phyloP scores from a whole-genome alignment of 805 yeast genomes.

The Kazachstania taianensis region DNA sequence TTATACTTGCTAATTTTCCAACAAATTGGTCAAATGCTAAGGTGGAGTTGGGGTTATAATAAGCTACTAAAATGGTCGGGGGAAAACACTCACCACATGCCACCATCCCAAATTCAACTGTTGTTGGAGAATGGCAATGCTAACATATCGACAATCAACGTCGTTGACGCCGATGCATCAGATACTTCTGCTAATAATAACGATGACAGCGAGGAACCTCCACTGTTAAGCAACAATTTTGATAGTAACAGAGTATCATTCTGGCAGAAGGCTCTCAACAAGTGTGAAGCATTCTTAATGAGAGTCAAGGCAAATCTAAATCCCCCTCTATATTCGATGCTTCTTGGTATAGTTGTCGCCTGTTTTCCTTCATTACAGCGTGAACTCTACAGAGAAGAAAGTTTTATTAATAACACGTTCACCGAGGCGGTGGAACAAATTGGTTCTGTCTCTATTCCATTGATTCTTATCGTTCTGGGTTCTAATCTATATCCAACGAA shows the following conservation, averaged over 20 bases:
- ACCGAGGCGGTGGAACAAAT: slow-evolving; percentile 53
- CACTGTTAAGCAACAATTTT: background rate
- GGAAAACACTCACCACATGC: slow-evolving; percentile 24
- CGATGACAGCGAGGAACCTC: background rate
- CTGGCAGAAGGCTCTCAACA: slow-evolving; percentile 12
- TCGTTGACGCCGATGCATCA: background rate
- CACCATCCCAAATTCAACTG: slow-evolving; percentile 21
- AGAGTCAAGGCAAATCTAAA: slow-evolving; percentile 45
- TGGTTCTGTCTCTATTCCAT: slow-evolving; percentile 69
- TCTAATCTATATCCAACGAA: slow-evolving; percentile 63
- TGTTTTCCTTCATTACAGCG: slow-evolving; percentile 49
- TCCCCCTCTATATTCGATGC: slow-evolving; percentile 78
- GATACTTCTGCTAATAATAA: background rate
- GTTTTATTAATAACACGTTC: slow-evolving; percentile 58
- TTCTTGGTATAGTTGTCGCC: slow-evolving; percentile 58
- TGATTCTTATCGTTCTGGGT: slow-evolving; percentile 66
- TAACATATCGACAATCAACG: background rate
- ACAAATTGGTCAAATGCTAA: slow-evolving; percentile 70
- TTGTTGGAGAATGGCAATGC: slow-evolving; percentile 8
- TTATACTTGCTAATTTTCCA: slow-evolving; percentile 66
- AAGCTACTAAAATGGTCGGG: slow-evolving; percentile 45
- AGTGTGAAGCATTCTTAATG: slow-evolving; percentile 5
- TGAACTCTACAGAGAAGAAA: slow-evolving; percentile 45
- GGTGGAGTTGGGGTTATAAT: slow-evolving; percentile 87
- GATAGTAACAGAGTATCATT: slow-evolving; percentile 4